Evolutionary conservation across 2,329 filamentous ascomycete genomes (phyloP), one percentile per base, ranked within the genome.

Genomic region (Fusarium domesticum): DNA sequence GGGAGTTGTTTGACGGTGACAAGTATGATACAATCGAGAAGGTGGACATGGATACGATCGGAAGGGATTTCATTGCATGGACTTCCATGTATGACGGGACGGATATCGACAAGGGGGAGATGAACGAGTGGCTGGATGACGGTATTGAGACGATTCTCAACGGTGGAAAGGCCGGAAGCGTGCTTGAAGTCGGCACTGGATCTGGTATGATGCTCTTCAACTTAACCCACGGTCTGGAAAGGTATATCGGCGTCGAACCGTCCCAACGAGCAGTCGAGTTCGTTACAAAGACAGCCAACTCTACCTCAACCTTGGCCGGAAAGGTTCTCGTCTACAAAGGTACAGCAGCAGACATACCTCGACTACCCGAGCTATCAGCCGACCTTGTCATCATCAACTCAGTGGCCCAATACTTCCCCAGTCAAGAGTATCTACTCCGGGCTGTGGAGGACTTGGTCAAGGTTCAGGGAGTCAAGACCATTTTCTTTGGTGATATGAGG

Each of bases 181-280:
- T 65, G 1, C 48, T 65, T 0, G 64, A 65, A 35, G 42, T 66
- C 1, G 64, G 64, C 1, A 58, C 62, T 1, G 64, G 63, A 2
- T 44, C 54, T 0, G 63, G 64, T 0, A 66, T 64, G 62, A 58
- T 64, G 6, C 44, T 66, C 1, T 64, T 66, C 45, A 64, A 63
- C 16, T 35, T 65, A 14, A 37, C 15, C 1, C 2, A 43, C 0
- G 51, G 48, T 0, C 6, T 65, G 16, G 14, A 52, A 3, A 56
- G 39, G 14, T 65, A 65, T 14, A 17, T 59, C 7, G 64, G 63
- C 1, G 41, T 65, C 11, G 64, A 66, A 1, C 60, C 59, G 1
- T 57, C 62, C 3, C 6, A 31, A 2, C 36, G 20, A 6, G 63
- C 59, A 0, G 53, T 51, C 1, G 38, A 46, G 0, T 65, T 62